These are phyloP conservation scores for Xylariaceae sp. DNA, from an alignment of 2,329 filamentous ascomycete species.

Conservation along the genomic window DNA sequence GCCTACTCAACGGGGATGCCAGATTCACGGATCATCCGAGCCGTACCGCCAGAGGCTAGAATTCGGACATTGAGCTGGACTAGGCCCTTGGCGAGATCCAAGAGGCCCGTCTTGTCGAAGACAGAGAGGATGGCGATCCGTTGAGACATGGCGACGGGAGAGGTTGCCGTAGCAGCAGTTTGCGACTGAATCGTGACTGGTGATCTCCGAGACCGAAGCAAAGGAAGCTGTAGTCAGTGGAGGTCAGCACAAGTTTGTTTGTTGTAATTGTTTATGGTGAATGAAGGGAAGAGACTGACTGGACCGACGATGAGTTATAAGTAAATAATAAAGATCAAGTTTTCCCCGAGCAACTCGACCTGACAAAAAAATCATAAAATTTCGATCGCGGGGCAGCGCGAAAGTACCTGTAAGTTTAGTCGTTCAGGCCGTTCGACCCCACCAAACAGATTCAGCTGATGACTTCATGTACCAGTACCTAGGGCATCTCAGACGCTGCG, in stretches of 20 bases:
- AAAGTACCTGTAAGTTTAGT: background rate
- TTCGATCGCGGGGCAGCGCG: slow-evolving; percentile 17
- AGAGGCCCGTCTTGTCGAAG: slow-evolving; percentile 94
- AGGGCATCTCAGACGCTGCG: background rate
- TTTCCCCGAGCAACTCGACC: background rate
- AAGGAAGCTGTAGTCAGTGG: background rate
- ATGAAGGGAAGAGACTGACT: background rate
- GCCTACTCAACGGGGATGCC: slow-evolving; percentile 90
- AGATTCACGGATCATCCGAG: slow-evolving; percentile 93
- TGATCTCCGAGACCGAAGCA: background rate
- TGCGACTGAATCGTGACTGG: slow-evolving; percentile 8
- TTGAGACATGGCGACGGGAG: slow-evolving; percentile 38
- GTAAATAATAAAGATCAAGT: background rate
- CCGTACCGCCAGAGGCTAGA: slow-evolving; percentile 89
- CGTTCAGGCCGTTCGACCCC: slow-evolving; percentile 11
- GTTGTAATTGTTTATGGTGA: background rate
- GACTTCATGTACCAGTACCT: background rate
- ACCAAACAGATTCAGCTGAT: slow-evolving; percentile 13
- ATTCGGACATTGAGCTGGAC: slow-evolving; percentile 86
- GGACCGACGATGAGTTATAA: background rate
- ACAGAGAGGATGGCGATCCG: slow-evolving; percentile 88
- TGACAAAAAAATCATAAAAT: slow-evolving; percentile 16
- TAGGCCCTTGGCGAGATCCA: slow-evolving; percentile 88
- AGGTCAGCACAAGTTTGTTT: slow-evolving; percentile 1
- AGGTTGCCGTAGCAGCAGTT: slow-evolving; percentile 6